Evolutionary conservation across 179 eudicot genomes (phyloP), one percentile per base, ranked within the genome.

Genomic region (Gypsophila paniculata): DNA sequence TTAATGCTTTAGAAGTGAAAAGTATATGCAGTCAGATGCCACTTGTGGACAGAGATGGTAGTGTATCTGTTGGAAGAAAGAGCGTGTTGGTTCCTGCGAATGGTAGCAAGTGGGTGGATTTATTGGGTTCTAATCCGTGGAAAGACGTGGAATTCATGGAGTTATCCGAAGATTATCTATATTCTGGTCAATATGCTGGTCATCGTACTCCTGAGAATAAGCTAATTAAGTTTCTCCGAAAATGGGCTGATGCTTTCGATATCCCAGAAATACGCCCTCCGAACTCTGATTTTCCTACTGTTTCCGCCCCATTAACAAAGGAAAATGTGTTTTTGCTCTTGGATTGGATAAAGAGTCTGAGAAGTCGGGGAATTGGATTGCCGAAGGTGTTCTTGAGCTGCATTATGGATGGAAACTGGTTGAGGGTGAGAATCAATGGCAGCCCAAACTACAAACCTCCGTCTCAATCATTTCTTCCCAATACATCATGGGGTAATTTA

Each of bases 51-150:
- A 78, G 75, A 8, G 82, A 77, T 69, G 87, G 89, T 21, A 13
- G 44, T 6, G 74, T 88, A 38, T 51, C 60, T 71, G 25, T 22
- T 25, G 10, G 5, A 8, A 68, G 79, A 57, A 73, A 70, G 22
- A 79, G 79, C 23, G 79, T 88, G 62, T 82, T 89, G 36, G 85
- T 89, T 52, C 96, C 89, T 68, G 88, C 90, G 0, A 81, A 75
- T 10, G 86, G 80, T 22, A 86, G 91, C 83, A 77, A 82, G 61
- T 89, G 92, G 92, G 80, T 83, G 14, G 76, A 83, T 51, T 57
- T 89, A 68, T 32, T 86, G 42, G 86, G 90, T 46, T 80, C 89
- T 55, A 85, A 89, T 74, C 85, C 84, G n/a, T 89, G 92, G 96
- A 72, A 55, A 59, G 13, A 61, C 18, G 78, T 72, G 4, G 79